A percentile compares a stretch with the other conserved stretches of the same genome.
Evolutionary conservation across 768 basidiomycete genomes (phyloP).

Genomic region (Trametes coccinea): DNA sequence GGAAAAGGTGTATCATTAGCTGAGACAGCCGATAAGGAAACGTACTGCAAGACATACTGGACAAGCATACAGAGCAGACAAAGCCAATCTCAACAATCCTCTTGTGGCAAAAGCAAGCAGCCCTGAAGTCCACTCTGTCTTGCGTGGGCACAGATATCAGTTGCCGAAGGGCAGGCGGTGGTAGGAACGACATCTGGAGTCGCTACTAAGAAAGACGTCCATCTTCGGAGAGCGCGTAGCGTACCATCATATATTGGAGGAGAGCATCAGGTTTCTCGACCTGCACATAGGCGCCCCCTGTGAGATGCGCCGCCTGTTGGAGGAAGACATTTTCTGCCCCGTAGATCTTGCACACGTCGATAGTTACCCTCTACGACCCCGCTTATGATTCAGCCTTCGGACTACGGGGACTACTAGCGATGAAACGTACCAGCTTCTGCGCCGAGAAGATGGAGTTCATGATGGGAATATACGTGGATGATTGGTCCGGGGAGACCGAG

Average conservation of each 20-base stretch:
- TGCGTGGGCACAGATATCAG: slow-evolving; percentile 85
- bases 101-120: slow-evolving; percentile 99
- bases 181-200: slow-evolving; percentile 84
- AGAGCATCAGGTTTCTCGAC: slow-evolving; percentile 79
- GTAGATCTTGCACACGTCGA: slow-evolving; percentile 92
- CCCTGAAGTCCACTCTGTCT: slow-evolving; percentile 94
- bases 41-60: slow-evolving; percentile 59
- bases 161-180: slow-evolving; percentile 69
- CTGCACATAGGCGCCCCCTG: slow-evolving; percentile 90
- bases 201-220: slow-evolving; percentile 30
- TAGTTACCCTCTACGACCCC: slow-evolving; percentile 79
- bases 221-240: slow-evolving; percentile 21
- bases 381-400: neutral
- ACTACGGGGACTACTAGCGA: neutral
- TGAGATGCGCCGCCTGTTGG: slow-evolving; percentile 95
- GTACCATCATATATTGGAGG: slow-evolving; percentile 88
- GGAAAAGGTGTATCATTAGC: neutral
- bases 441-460: slow-evolving; percentile 99
- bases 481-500: slow-evolving; percentile 89
- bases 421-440: slow-evolving; percentile 79
- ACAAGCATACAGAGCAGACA: slow-evolving; percentile 97
- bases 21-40: neutral
- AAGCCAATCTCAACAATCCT: slow-evolving; percentile 95
- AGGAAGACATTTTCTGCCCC: slow-evolving; percentile 92
- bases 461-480: slow-evolving; percentile 92